phyloP scores from a whole-genome alignment of 805 yeast genomes.

The Metschnikowia peoriensis region DNA sequence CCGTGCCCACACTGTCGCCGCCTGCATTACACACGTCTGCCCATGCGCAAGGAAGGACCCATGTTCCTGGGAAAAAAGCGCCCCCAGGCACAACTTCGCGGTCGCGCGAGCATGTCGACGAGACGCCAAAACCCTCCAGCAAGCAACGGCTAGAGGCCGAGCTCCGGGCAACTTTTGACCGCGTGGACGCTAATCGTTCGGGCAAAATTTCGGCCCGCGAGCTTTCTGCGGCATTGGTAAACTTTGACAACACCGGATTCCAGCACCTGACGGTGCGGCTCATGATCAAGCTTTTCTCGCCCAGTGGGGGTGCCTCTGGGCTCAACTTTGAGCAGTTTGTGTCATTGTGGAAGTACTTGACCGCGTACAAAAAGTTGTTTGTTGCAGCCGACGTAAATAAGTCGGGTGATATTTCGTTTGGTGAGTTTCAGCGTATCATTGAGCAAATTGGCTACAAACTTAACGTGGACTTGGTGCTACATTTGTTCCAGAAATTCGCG shows the following conservation, averaged over 20 bases:
- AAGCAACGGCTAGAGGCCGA: conserved; percentile 47
- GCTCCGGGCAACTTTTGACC: conserved; percentile 49
- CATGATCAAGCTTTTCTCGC: conserved; percentile 63
- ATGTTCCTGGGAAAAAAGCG: conserved; percentile 15
- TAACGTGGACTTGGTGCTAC: conserved; percentile 54
- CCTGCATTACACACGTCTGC: conserved; percentile 3
- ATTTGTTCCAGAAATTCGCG: conserved; percentile 57
- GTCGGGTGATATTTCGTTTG: conserved; percentile 59
- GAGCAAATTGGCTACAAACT: conserved; percentile 66
- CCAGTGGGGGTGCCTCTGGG: conserved; percentile 21
- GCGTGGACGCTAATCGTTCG: conserved; percentile 51
- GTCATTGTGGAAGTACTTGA: conserved; percentile 64
- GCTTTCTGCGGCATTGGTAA: conserved; percentile 55
- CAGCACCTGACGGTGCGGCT: conserved; percentile 57
- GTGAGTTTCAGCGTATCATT: conserved; percentile 61
- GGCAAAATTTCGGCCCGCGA: conserved; percentile 59
- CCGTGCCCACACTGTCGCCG: conserved; percentile 3
- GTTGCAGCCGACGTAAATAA: conserved; percentile 58
- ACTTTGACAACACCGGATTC: conserved; percentile 63
- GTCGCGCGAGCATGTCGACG: conserved; percentile 20
- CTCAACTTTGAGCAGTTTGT: conserved; percentile 60
- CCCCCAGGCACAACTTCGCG: conserved; percentile 20
- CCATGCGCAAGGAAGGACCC: conserved; percentile 1
- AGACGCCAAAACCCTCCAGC: conserved; percentile 22
- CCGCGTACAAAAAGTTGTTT: conserved; percentile 65